Base-by-base conservation (phyloP, 2,329 filamentous ascomycete genomes). In the Xylariaceae sp. region DNA sequence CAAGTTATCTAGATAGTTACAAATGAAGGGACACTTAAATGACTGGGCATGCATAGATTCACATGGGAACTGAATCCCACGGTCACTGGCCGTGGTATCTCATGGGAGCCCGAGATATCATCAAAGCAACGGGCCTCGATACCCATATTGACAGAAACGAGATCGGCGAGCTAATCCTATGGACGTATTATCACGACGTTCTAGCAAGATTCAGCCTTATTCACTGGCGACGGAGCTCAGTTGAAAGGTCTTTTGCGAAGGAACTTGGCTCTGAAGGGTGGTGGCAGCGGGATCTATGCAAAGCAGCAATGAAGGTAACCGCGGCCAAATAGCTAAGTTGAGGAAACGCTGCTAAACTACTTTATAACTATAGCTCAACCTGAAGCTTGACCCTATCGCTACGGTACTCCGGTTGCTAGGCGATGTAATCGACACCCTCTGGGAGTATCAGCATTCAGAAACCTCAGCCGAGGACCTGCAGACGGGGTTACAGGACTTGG, bases 31-130 rank as follows among this genome's bases (percentile, higher is more conserved):
- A 10, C 15, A 24, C 11, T 36, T 10, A 16, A 11, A 16, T 15
- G n/a, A 39, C 4, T 39, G n/a, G 35, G 35, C 35, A 2, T 55
- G 40, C 36, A 20, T 26, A 54, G 46, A 50, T 55, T 6, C 43
- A 55, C 20, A 32, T 39, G 24, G 52, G 48, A 32, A 48, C 48
- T 11, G 53, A 53, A 16, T 53, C 53, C 1, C 37, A 53, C 10
- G 44, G 53, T 4, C 56, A 56, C 32, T 58, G 56, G 56, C 53
- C 45, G 5, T 50, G 21, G 23, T 58, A 58, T 26, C 35, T 58
- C 10, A 16, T 49, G 18, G 53, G 56, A 13, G 56, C 49, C n/a
- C 26, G 44, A 18, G 53, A 56, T 15, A 48, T 58, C 26, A 26
- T 48, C 21, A 30, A 27, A 11, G 44, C 49, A 3, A 20, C 53